Conservation (phyloP, 129 eudicot genomes). For the Arctium lappa region DNA sequence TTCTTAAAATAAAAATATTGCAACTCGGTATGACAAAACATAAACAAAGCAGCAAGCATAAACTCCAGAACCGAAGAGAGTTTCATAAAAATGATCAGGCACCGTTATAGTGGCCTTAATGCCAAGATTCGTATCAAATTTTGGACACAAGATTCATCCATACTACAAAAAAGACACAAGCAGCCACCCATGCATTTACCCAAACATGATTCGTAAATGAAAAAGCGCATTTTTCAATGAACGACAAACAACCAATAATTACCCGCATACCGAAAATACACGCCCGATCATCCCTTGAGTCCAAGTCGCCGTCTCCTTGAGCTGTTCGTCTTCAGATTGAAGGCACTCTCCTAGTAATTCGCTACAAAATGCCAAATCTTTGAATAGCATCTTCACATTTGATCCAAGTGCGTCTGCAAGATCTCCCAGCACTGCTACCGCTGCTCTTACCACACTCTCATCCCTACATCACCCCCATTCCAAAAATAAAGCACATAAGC, state of each 20-base stretch:
- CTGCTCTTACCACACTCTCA: conserved; percentile 72
- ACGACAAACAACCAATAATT: conserved; percentile 2
- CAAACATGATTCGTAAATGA: background rate
- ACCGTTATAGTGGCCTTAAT: conserved; percentile 33
- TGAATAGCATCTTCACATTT: conserved; percentile 46
- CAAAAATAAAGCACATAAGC: background rate
- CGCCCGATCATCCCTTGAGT: conserved; percentile 80
- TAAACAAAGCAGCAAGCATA: background rate
- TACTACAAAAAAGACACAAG: conserved; percentile 31
- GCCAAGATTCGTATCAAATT: conserved; percentile 26
- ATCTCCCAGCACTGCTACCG: conserved; percentile 82
- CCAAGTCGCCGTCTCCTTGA: conserved; percentile 87
- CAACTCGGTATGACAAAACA: background rate
- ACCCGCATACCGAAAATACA: conserved; percentile 43
- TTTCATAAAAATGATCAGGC: conserved; percentile 19
- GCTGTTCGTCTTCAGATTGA: conserved; percentile 70
- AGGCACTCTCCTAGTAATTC: conserved; percentile 73
- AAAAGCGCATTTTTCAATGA: conserved; percentile 2
- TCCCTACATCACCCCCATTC: conserved; percentile 46
- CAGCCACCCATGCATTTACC: conserved; percentile 10
- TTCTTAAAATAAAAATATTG: background rate
- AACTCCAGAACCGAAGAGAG: background rate
- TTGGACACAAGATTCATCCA: conserved; percentile 20
- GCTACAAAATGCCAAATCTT: conserved; percentile 44
- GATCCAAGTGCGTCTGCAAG: conserved; percentile 88